Evolutionary conservation across 805 yeast species (phyloP).

Genomic region (Candida alai): DNA sequence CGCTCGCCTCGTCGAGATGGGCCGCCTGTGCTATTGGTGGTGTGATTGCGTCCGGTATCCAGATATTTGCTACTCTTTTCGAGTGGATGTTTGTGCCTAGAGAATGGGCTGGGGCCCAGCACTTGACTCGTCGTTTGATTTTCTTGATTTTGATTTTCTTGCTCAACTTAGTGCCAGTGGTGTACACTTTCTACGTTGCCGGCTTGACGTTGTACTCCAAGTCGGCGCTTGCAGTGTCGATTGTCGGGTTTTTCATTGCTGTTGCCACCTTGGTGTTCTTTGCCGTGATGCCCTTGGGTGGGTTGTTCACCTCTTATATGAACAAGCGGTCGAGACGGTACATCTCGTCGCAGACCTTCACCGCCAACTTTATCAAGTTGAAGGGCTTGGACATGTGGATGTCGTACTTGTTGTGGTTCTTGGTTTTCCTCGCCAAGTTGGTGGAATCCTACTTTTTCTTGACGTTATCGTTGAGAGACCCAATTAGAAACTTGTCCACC

Average conservation of each 20-base stretch:
- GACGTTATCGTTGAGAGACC: conserved; percentile 87
- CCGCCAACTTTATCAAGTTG: conserved; percentile 83
- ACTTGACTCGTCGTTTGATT: conserved; percentile 80
- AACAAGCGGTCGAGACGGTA: conserved; percentile 81
- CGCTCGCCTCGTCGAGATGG: conserved; percentile 90
- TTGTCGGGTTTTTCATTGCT: conserved; percentile 87
- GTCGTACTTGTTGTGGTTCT: conserved; percentile 87
- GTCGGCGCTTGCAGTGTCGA: conserved; percentile 73
- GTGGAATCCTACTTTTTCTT: conserved; percentile 90
- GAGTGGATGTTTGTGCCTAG: conserved; percentile 98
- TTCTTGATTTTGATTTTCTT: conserved; percentile 64
- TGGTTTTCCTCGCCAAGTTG: conserved; percentile 86
- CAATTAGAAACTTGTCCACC: conserved; percentile 82
- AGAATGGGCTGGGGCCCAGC: conserved; percentile 99
- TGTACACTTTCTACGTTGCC: conserved; percentile 80
- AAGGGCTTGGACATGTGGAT: conserved; percentile 92
- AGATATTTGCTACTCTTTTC: conserved; percentile 79
- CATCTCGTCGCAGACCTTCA: conserved; percentile 91
- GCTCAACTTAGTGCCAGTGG: conserved; percentile 79
- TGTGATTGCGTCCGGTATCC: conserved; percentile 74
- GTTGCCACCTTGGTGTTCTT: conserved; percentile 80
- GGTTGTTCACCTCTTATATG: conserved; percentile 89
- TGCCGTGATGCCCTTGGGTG: conserved; percentile 95
- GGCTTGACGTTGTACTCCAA: conserved; percentile 62
- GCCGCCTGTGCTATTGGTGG: conserved; percentile 93